phyloP scores from a whole-genome alignment of 345 rosid genomes.

The Adansonia digitata region DNA sequence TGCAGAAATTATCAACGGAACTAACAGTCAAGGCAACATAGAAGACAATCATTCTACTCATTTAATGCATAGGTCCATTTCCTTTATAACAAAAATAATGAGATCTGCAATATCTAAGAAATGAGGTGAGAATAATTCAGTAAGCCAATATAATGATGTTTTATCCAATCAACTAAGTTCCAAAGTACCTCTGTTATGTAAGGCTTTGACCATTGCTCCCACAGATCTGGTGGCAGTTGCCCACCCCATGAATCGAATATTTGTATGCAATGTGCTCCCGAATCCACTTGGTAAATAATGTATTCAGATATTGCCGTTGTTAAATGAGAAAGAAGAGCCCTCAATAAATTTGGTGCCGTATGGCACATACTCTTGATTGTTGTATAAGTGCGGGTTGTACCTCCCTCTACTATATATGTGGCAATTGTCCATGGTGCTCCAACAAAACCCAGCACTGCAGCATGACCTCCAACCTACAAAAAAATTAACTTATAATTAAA shows the following conservation, averaged over 20 bases:
- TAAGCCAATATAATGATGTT: not conserved
- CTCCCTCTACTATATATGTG: slow-evolving; percentile 88
- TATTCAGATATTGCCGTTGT: slow-evolving; percentile 73
- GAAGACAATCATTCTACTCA: not conserved
- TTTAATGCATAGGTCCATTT: not conserved
- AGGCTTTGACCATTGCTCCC: slow-evolving; percentile 90
- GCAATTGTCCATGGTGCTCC: slow-evolving; percentile 98
- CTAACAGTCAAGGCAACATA: not conserved
- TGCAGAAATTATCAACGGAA: not conserved
- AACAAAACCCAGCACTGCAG: slow-evolving; percentile 82
- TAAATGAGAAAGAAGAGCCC: slow-evolving; percentile 73
- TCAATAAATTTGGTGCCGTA: slow-evolving; percentile 62
- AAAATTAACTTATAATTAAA: slow-evolving; percentile 5
- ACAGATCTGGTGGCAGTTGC: slow-evolving; percentile 83
- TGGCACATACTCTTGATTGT: slow-evolving; percentile 90
- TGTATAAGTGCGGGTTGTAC: slow-evolving; percentile 77
- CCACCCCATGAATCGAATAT: slow-evolving; percentile 99
- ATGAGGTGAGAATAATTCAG: not conserved
- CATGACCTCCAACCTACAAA: slow-evolving; percentile 60
- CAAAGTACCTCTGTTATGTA: slow-evolving; percentile 66
- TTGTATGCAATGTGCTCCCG: slow-evolving; percentile 91
- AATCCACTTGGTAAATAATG: slow-evolving; percentile 76
- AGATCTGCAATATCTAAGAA: not conserved
- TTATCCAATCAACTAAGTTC: not conserved
- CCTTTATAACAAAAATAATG: not conserved